Evolutionary conservation across 139 green algal genomes (phyloP), one percentile per base, ranked within the genome.

Genomic region (Nannochloris sp.): DNA sequence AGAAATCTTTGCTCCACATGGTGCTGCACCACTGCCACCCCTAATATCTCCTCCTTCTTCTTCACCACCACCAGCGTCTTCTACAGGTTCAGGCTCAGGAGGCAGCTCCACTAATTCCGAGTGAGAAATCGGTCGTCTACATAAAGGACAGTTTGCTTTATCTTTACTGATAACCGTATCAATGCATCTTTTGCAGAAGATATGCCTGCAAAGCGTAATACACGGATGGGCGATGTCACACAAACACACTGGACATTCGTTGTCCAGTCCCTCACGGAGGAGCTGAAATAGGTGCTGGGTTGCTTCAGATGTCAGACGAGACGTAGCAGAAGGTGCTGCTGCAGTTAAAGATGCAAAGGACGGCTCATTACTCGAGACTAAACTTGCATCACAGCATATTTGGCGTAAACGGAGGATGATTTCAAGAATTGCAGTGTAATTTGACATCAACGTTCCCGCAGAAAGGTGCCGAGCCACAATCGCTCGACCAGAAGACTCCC

Each of bases 161-260:
- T 73, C 64, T 2, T 60, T n/a, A 7, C 35, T 32, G 8, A 83
- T 70, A 3, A 79, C 77, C 34, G 15, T 36, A 35, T 73, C 46
- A 51, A 87, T 87, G 68, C 72, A 85, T 38, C 66, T 19, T 19
- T 51, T 64, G 67, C 78, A 85, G 67, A 75, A 85, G n/a, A 79
- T 57, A 64, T 88, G 81, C 25, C 54, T 55, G 63, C 81, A 88
- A 5, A 34, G 55, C 0, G 81, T 88, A 69, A 88, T 84, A 68
- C 56, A 70, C 0, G 81, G 75, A 24, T 14, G 1, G 24, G 56
- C 39, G n/a, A 85, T 37, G 12, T 61, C 58, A 33, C 64, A 58
- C 55, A 88, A 55, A 66, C 81, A 88, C 23, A 86, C 67, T 19
- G 76, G 44, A 71, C 81, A 88, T 54, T 88, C 81, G 37, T 86